phyloP scores from a whole-genome alignment of 106 monocot genomes.

The Vanilla planifolia region DNA sequence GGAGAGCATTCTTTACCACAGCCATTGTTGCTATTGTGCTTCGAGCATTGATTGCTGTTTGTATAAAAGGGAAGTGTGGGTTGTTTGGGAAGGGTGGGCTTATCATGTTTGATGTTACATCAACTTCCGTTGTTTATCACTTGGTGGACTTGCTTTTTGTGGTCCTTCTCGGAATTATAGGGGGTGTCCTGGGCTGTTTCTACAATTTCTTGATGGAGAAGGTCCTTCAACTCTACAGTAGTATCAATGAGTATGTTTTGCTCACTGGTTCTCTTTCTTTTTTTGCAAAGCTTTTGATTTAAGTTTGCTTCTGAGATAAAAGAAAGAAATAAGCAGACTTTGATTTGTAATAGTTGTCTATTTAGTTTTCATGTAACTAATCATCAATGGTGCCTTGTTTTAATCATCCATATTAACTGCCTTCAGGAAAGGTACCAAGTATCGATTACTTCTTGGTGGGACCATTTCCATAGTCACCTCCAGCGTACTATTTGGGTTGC shows the following conservation, averaged over 20 bases:
- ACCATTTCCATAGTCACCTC: conserved; percentile 64
- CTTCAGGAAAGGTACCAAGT: conserved; percentile 41
- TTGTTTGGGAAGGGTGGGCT: conserved; percentile 89
- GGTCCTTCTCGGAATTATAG: conserved; percentile 72
- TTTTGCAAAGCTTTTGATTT: background rate
- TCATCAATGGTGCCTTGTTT: background rate
- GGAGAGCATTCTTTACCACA: conserved; percentile 87
- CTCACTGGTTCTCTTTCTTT: background rate
- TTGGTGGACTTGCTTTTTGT: conserved; percentile 62
- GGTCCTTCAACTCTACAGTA: conserved; percentile 49
- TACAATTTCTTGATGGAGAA: conserved; percentile 74
- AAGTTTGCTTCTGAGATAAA: conserved; percentile 1
- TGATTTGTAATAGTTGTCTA: background rate
- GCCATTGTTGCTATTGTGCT: conserved; percentile 84
- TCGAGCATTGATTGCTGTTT: conserved; percentile 66
- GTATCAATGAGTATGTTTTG: conserved; percentile 58
- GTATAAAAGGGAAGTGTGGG: conserved; percentile 69
- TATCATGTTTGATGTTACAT: conserved; percentile 90
- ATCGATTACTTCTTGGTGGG: conserved; percentile 37
- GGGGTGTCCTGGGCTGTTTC: conserved; percentile 68
- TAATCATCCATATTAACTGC: background rate
- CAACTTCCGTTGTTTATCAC: conserved; percentile 42
- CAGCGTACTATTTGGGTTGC: conserved; percentile 56
- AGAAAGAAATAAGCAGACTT: background rate
- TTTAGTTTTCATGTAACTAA: background rate